phyloP scores from a whole-genome alignment of 257 asterid genomes.

The Lantana camara region DNA sequence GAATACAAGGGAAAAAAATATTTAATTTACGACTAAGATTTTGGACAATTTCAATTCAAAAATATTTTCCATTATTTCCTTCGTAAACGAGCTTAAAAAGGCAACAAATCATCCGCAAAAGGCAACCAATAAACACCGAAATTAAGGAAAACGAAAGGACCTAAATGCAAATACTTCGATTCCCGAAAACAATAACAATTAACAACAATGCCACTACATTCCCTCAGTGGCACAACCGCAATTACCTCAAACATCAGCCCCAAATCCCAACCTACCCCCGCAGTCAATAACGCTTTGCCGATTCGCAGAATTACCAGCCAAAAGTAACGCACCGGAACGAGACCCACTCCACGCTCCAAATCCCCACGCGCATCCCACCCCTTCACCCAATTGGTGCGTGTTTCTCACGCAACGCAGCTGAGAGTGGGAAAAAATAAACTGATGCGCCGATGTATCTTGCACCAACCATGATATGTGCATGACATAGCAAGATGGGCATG shows the following conservation, averaged over 20 bases:
- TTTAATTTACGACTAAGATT: neutral
- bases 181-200: neutral
- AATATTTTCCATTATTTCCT: neutral
- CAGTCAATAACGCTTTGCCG: slow-evolving; percentile 27
- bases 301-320: slow-evolving; percentile 22
- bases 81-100: neutral
- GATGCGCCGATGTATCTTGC: slow-evolving; percentile 16
- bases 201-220: too few relatives aligned
- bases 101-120: neutral
- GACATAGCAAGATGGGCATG: slow-evolving; percentile 20
- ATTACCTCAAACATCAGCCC: neutral
- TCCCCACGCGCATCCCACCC: neutral
- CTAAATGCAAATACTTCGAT: neutral
- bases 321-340: neutral
- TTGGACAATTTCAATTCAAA: neutral
- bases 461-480: slow-evolving; percentile 29
- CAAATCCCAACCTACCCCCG: slow-evolving; percentile 26
- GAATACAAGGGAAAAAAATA: neutral
- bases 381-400: neutral
- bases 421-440: neutral
- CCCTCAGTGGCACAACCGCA: slow-evolving; percentile 42
- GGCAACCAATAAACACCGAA: neutral
- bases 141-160: neutral
- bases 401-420: neutral
- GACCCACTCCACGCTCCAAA: neutral